Evolutionary conservation across 164 flowering plant species (phyloP).

Genomic region (Magnolia kwangsiensis): DNA sequence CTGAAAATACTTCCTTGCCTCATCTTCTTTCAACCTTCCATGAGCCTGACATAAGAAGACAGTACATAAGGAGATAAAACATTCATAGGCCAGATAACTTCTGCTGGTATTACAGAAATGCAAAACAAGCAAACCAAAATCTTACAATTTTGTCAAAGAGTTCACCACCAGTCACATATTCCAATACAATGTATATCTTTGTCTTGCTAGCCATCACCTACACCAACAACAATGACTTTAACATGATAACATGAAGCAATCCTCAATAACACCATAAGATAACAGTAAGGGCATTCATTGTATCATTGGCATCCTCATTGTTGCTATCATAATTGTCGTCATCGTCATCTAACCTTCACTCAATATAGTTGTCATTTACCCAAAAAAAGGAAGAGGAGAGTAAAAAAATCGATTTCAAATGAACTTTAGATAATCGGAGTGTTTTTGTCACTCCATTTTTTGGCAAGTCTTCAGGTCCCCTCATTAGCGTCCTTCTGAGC

Average conservation of each 20-base stretch:
- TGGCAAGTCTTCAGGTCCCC: too few relatives aligned
- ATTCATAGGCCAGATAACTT: background rate
- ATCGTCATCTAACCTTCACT: too few relatives aligned
- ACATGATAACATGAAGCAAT: background rate
- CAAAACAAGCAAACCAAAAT: background rate
- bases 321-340: too few relatives aligned
- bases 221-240: constrained; percentile 16
- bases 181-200: constrained; percentile 86
- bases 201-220: constrained; percentile 98
- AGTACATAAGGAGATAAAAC: background rate
- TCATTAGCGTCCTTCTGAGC: too few relatives aligned
- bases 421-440: too few relatives aligned
- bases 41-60: constrained; percentile 40
- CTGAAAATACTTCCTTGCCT: constrained; percentile 90
- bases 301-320: too few relatives aligned
- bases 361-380: too few relatives aligned
- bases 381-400: too few relatives aligned
- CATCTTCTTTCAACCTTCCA: constrained; percentile 91
- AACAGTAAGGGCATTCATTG: background rate
- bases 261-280: background rate
- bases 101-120: background rate
- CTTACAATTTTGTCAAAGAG: constrained; percentile 94
- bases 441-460: too few relatives aligned
- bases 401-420: too few relatives aligned
- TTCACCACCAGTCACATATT: constrained; percentile 91